Conservation (phyloP, 2,329 filamentous ascomycete genomes). For the Sporothrix variecibatus region DNA sequence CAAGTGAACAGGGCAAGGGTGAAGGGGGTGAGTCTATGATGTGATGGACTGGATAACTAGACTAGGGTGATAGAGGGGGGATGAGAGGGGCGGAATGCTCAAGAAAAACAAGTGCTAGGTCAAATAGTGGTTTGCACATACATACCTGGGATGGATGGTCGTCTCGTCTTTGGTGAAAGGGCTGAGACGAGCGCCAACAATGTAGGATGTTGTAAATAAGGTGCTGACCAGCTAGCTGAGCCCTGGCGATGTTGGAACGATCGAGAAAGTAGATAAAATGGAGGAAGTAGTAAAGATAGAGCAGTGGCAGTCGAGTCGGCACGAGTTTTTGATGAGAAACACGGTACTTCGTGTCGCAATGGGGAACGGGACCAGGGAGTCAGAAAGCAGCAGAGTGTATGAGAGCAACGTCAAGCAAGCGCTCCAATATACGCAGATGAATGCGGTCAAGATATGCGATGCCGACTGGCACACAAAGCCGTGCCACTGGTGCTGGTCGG, state of each 20-base stretch:
- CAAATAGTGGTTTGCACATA: background rate
- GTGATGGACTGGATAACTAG: background rate
- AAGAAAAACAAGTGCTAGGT: background rate
- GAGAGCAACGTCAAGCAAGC: background rate
- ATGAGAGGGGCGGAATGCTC: background rate
- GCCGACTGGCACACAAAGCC: background rate
- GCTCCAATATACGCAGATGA: background rate
- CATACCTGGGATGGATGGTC: background rate
- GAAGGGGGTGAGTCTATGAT: constrained; percentile 8
- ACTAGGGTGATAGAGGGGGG: background rate
- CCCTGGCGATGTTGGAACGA: background rate
- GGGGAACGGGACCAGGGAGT: background rate
- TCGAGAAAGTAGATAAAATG: background rate
- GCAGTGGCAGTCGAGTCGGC: background rate
- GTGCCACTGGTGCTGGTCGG: background rate
- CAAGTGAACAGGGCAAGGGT: background rate
- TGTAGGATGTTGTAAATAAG: constrained; percentile 2
- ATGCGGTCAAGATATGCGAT: background rate
- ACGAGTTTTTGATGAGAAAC: background rate
- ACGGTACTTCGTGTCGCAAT: background rate
- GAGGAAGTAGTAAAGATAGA: too few species aligned
- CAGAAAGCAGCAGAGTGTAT: background rate
- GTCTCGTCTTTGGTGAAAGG: background rate
- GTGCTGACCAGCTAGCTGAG: constrained; percentile 6
- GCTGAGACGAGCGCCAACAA: background rate